Base-by-base conservation (phyloP, 331 rosid genomes). In the Telfairia occidentalis region DNA sequence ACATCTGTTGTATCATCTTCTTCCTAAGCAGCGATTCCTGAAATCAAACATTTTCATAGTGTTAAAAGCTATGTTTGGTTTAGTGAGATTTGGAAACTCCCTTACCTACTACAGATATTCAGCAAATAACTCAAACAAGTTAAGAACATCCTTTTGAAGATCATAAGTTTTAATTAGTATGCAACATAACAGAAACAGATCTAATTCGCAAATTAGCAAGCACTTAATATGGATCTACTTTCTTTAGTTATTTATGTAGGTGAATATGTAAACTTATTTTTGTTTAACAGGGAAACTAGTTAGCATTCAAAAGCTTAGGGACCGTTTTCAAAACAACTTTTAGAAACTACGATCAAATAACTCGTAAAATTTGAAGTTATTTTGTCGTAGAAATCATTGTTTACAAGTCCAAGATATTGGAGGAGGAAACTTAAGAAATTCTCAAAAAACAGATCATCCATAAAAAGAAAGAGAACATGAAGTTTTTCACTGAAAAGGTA, bases 11-110 rank as follows among this genome's bases (percentile, higher is more conserved):
- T 69, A 63, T 66, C 80, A 46, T 65, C 67, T 78, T 63, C 88
- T 86, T 79, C 90, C 89, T 87, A 90, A 13, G 92, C 90, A 80
- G 91, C 96, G 79, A 90, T 86, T 78, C 92, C 96, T 90, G 90
- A 79, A 79, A 84, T 38, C 78, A 80, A 81, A 75, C 60, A 66
- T 65, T 67, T 67, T 42, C 54, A 42, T 43, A 12, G 18, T 24
- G 35, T 37, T 37, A 35, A 12, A 46, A 19, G 10, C 32, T 65
- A 38, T 21, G 30, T 65, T 19, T 63, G 21, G 16, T 8, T 4
- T 9, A 37, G 26, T 9, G 30, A 37, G 46, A 15, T 35, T 35
- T 63, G 67, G 67, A 59, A 18, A n/a, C 42, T 59, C 18, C 21
- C 67, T 38, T 0, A 57, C 4, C 63, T 3, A 57, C 35, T 1